Percentiles rank a stretch among this genome's conserved stretches.
These are phyloP conservation scores for Conringia planisiliqua DNA, from an alignment of 345 rosid genomes.

Conservation along the genomic window DNA sequence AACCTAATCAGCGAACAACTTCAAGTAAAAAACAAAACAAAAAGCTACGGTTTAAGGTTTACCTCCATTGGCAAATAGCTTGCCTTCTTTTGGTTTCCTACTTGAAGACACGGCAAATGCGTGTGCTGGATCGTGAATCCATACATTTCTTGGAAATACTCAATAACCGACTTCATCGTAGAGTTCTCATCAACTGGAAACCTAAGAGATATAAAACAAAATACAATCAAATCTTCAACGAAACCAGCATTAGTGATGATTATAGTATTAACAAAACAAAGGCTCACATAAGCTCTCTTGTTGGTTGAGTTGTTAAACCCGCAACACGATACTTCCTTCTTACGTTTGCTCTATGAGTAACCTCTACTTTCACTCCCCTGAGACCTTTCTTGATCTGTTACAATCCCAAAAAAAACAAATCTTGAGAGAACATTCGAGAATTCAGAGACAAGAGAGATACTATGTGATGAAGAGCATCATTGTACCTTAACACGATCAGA, in stretches of 20 bases:
- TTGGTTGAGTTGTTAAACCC: constrained; percentile 94
- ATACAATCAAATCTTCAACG: background rate
- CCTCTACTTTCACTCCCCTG: constrained; percentile 98
- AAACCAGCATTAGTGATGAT: background rate
- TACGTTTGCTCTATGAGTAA: constrained; percentile 84
- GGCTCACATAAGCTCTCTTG: constrained; percentile 88
- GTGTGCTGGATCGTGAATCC: constrained; percentile 89
- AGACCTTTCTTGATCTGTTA: constrained; percentile 84
- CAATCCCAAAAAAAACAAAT: background rate
- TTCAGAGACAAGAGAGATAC: background rate
- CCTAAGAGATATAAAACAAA: constrained; percentile 38
- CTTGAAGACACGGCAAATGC: constrained; percentile 97
- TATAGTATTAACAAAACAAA: background rate
- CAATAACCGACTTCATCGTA: constrained; percentile 95
- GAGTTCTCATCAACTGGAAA: constrained; percentile 95
- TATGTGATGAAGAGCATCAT: background rate
- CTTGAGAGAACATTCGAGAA: background rate
- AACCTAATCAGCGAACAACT: background rate
- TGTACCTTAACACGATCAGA: constrained; percentile 90
- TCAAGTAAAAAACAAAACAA: background rate
- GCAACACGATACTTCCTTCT: constrained; percentile 98
- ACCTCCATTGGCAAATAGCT: constrained; percentile 99
- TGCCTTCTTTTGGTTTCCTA: constrained; percentile 96
- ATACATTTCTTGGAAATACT: constrained; percentile 97
- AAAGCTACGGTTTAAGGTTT: background rate